Conservation (phyloP, 805 yeast genomes). For the Tetrapisispora pingtungensis region DNA sequence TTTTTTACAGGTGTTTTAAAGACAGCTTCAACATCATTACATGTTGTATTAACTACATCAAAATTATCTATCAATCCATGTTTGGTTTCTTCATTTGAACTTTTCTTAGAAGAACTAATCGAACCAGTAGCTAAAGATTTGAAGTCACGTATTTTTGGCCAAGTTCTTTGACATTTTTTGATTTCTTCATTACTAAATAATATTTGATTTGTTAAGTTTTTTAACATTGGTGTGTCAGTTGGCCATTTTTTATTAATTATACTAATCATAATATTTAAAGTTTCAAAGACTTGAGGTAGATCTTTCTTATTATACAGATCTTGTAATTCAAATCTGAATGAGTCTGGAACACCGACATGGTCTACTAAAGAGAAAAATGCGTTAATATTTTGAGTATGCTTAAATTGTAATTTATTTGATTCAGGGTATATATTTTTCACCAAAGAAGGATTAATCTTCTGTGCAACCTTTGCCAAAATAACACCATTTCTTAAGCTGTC, state of each 20-base stretch:
- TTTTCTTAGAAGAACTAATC: conserved; percentile 12
- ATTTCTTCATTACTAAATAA: conserved; percentile 59
- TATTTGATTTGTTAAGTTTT: conserved; percentile 50
- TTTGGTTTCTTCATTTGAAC: background rate
- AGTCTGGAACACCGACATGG: conserved; percentile 67
- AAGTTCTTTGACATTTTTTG: conserved; percentile 47
- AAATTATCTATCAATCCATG: conserved; percentile 21
- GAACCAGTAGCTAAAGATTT: conserved; percentile 38
- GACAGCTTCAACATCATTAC: background rate
- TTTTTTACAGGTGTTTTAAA: background rate
- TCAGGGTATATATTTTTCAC: conserved; percentile 45
- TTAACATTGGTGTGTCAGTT: conserved; percentile 50
- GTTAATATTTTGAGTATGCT: conserved; percentile 88
- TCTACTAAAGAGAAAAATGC: conserved; percentile 64
- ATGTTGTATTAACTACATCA: conserved; percentile 2
- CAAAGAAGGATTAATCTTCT: conserved; percentile 56
- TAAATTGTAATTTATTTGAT: conserved; percentile 63
- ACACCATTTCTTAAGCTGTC: conserved; percentile 77
- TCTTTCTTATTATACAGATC: conserved; percentile 88
- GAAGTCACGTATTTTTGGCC: conserved; percentile 74
- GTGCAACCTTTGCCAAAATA: conserved; percentile 66
- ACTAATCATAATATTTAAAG: conserved; percentile 79
- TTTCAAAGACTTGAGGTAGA: conserved; percentile 87
- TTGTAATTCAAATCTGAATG: conserved; percentile 83
- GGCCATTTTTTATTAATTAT: conserved; percentile 48